Evolutionary conservation across 2,329 filamentous ascomycete genomes (phyloP).

Genomic region (Daldinia eschscholtzii): DNA sequence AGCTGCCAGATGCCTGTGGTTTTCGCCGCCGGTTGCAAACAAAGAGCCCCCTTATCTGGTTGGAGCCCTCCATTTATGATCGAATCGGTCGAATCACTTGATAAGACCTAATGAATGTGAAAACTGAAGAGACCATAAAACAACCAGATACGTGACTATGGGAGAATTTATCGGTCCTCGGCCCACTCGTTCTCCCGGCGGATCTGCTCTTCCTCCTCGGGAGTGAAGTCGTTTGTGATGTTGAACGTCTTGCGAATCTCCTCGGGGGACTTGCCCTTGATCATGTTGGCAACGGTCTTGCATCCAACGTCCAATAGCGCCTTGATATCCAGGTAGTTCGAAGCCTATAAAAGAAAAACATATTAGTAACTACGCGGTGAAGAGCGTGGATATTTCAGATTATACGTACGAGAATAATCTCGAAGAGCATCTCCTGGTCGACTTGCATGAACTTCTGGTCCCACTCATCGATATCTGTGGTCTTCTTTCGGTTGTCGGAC

Average conservation of each 20-base stretch:
- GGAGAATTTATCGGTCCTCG: slow-evolving; percentile 74
- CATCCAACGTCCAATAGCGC: slow-evolving; percentile 96
- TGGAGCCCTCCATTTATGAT: background rate
- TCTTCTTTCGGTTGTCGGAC: slow-evolving; percentile 95
- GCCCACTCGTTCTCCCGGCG: slow-evolving; percentile 93
- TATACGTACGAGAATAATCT: slow-evolving; percentile 91
- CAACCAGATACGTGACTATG: background rate
- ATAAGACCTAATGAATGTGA: background rate
- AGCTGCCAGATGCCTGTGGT: slow-evolving; percentile 5
- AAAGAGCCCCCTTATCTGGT: background rate
- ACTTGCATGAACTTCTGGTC: slow-evolving; percentile 99
- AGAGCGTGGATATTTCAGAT: background rate
- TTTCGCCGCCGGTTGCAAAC: background rate
- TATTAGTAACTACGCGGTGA: slow-evolving; percentile 45
- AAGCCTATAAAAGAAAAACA: slow-evolving; percentile 69
- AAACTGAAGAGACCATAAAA: background rate
- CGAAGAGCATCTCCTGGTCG: slow-evolving; percentile 99
- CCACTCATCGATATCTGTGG: slow-evolving; percentile 99
- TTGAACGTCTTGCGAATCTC: slow-evolving; percentile 99
- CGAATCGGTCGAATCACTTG: background rate
- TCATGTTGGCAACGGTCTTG: slow-evolving; percentile 99
- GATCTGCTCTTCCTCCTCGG: slow-evolving; percentile 98
- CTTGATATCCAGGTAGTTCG: slow-evolving; percentile 99
- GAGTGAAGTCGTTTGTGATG: slow-evolving; percentile 99
- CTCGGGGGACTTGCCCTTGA: slow-evolving; percentile 99